phyloP scores from a whole-genome alignment of 805 yeast species.

The Ogataea allantospora region DNA sequence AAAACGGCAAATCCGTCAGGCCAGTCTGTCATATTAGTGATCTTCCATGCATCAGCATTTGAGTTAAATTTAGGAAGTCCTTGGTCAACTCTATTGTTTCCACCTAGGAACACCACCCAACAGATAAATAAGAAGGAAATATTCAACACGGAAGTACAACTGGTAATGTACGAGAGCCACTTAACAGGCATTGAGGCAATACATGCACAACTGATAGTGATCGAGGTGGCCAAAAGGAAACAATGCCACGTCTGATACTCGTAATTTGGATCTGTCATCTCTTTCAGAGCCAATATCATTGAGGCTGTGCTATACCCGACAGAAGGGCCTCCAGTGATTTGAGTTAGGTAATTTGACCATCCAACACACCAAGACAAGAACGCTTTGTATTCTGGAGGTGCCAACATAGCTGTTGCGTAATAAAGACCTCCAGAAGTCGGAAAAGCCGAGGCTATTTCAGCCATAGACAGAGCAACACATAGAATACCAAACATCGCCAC shows the following conservation, averaged over 20 bases:
- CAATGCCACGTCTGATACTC: conserved; percentile 47
- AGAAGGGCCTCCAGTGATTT: conserved; percentile 61
- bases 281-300: conserved; percentile 52
- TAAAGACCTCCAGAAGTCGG: conserved; percentile 72
- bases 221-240: conserved; percentile 51
- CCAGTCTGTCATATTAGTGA: conserved; percentile 58
- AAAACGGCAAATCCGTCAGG: conserved; percentile 60
- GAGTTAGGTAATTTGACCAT: conserved; percentile 65
- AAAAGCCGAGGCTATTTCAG: conserved; percentile 62
- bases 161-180: conserved; percentile 51
- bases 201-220: conserved; percentile 45
- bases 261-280: conserved; percentile 40
- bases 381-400: conserved; percentile 55
- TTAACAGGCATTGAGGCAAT: conserved; percentile 55
- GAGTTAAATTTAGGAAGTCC: conserved; percentile 49
- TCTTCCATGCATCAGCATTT: conserved; percentile 51
- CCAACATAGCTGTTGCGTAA: conserved; percentile 61
- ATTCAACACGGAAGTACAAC: conserved; percentile 49
- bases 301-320: conserved; percentile 57
- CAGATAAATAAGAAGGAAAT: conserved; percentile 49
- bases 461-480: conserved; percentile 59
- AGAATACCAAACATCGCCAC: conserved; percentile 55
- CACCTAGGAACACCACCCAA: conserved; percentile 52
- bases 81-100: conserved; percentile 39
- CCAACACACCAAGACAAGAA: conserved; percentile 61